A percentile compares a stretch with the other conserved stretches of the same genome.
phyloP scores from a whole-genome alignment of 2,329 filamentous ascomycete species.

The Sporothrix mexicana region DNA sequence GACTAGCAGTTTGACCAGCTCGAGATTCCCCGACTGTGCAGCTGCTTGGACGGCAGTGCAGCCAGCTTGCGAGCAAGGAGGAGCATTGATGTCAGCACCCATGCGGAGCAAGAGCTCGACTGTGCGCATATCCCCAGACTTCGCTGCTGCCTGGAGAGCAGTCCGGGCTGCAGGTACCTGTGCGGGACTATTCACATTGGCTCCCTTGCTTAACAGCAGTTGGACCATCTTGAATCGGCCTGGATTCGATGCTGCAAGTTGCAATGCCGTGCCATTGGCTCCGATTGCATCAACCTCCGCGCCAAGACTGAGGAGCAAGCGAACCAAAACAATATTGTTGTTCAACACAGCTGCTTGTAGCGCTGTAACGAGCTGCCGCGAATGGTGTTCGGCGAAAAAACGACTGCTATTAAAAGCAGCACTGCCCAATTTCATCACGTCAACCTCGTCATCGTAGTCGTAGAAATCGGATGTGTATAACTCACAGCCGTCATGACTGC shows the following conservation, averaged over 20 bases:
- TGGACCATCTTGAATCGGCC: not conserved
- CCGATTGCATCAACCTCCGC: not conserved
- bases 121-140: not conserved
- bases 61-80: not conserved
- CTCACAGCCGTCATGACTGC: not conserved
- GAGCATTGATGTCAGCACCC: slow-evolving; percentile 12
- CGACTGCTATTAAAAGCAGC: no score
- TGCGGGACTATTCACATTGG: slow-evolving; percentile 6
- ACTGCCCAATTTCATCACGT: no score
- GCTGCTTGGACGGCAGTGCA: slow-evolving; percentile 18
- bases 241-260: slow-evolving; percentile 8
- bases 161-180: not conserved
- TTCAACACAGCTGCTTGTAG: slow-evolving; percentile 4
- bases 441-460: no score
- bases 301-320: not conserved
- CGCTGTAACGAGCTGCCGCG: not conserved
- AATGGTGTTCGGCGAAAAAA: no score
- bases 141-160: slow-evolving; percentile 13
- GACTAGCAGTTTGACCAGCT: not conserved
- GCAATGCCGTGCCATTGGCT: not conserved
- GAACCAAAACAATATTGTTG: not conserved
- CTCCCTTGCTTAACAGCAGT: not conserved
- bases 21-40: slow-evolving; percentile 10
- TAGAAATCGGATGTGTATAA: not conserved
- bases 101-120: not conserved